Evolutionary conservation across 352 stramenopile genomes (phyloP).

Genomic region (Phytophthora kernoviae): DNA sequence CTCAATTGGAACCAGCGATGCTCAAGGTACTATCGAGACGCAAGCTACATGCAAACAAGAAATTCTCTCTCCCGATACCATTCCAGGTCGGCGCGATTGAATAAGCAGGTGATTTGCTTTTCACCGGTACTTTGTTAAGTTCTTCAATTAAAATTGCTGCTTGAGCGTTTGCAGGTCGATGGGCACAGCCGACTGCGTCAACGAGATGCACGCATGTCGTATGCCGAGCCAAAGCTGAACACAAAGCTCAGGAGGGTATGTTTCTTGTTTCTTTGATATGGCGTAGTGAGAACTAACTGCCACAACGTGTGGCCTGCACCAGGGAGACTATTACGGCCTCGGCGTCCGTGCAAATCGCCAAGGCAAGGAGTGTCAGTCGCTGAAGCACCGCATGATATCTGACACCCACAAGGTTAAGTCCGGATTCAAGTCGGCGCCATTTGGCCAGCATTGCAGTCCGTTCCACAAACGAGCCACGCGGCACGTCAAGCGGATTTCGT

Average conservation of each 20-base stretch:
- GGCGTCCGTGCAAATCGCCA: constrained; percentile 30
- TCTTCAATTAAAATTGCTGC: constrained; percentile 1
- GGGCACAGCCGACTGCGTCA: constrained; percentile 38
- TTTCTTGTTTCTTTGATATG: not conserved
- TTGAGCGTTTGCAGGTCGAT: constrained; percentile 11
- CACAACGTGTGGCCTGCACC: constrained; percentile 4
- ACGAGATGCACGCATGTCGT: constrained; percentile 48
- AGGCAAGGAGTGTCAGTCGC: constrained; percentile 17
- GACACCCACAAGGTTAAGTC: constrained; percentile 18
- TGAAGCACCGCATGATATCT: constrained; percentile 15
- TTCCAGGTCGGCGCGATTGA: constrained; percentile 3
- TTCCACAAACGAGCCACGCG: constrained; percentile 34
- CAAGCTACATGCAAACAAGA: not conserved
- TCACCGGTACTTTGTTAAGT: not conserved
- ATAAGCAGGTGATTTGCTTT: constrained; percentile 12
- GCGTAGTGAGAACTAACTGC: constrained; percentile 3
- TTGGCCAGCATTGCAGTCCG: constrained; percentile 23
- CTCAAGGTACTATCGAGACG: not conserved
- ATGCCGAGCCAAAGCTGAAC: constrained; percentile 67
- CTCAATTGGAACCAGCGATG: not conserved
- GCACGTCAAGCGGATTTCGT: constrained; percentile 50
- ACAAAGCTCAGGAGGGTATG: constrained; percentile 62
- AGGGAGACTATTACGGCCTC: constrained; percentile 79
- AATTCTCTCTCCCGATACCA: too few species aligned
- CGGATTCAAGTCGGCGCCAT: constrained; percentile 18